Evolutionary conservation across 768 basidiomycete species (phyloP).

Genomic region (Tulasnella sp.): DNA sequence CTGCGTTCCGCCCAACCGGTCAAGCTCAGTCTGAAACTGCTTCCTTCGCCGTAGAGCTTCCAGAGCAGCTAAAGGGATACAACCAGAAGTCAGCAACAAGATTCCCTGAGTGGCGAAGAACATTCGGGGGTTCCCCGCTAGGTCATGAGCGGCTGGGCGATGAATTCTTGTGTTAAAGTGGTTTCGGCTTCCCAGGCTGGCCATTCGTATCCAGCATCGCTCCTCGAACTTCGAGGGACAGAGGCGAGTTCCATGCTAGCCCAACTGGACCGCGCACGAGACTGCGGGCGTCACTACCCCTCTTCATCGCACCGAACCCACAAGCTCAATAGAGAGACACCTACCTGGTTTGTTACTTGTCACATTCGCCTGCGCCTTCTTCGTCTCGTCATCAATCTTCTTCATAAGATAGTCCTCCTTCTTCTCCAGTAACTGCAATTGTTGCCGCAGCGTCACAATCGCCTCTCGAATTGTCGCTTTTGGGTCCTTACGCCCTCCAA

Average conservation of each 20-base stretch:
- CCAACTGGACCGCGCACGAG: too few relatives aligned
- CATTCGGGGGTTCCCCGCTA: too few relatives aligned
- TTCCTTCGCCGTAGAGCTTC: constrained; percentile 92
- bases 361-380: constrained; percentile 87
- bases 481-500: constrained; percentile 71
- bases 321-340: constrained; percentile 31
- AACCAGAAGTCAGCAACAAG: background rate
- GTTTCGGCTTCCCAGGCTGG: too few relatives aligned
- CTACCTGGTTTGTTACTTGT: constrained; percentile 86
- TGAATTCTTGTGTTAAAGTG: background rate
- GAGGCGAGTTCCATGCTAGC: too few relatives aligned
- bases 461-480: constrained; percentile 83
- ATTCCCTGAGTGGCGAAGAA: too few relatives aligned
- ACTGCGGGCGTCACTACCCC: background rate
- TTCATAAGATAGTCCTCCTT: constrained; percentile 94
- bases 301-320: too few relatives aligned
- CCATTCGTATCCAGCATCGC: too few relatives aligned
- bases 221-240: too few relatives aligned
- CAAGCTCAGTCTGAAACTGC: constrained; percentile 73
- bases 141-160: background rate
- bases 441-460: constrained; percentile 85
- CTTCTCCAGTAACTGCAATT: constrained; percentile 97
- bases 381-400: constrained; percentile 90
- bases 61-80: constrained; percentile 55
- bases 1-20: constrained; percentile 71